Base-by-base conservation (phyloP, 2,329 filamentous ascomycete genomes). In the Apiospora malaysiana region DNA sequence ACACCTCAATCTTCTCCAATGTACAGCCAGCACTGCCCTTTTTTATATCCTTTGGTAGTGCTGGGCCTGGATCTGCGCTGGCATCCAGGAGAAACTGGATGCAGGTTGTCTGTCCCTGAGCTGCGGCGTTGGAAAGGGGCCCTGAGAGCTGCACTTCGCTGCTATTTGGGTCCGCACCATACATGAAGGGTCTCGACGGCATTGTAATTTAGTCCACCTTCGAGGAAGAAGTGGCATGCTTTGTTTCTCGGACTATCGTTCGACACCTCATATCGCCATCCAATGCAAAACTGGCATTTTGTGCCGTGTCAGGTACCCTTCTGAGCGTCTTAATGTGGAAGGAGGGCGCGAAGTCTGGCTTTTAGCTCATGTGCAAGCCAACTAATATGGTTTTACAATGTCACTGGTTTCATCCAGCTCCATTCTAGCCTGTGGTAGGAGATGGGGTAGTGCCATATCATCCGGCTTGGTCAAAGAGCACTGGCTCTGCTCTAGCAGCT, bases 1-100 rank as follows among this genome's bases (percentile, higher is more conserved):
- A 73, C 45, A 80, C 69, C n/a, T 74, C 72, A 4, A 76, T 69
- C 45, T 77, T 77, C 27, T 78, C 76, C 23, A 80, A 70, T 10
- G 65, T 67, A 67, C 69, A 59, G 5, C 51, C 12, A 27, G n/a
- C 47, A 49, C 47, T 49, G 7, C 47, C 47, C n/a, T 49, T 49
- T 10, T 12, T 49, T 7, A 49, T 25, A 3, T 8, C 76, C 23
- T 45, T 56, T 4, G 77, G 77, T 27, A 77, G 70, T 21, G 70
- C 66, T 10, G 77, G 77, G 59, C 80, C 78, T 0, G 79, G 75
- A 49, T 76, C 69, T 16, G 75, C 75, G 51, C 71, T 69, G 18
- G 75, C 75, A 71, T 76, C 74, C 14, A 76, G 71, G 23, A 75
- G 72, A 25, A 76, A 69, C 21, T 69, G 67, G 14, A 72, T 72